Percentiles rank a stretch among this genome's conserved stretches.
Conservation (phyloP, 495 filamentous ascomycete species). For the Penicillium daleae region DNA sequence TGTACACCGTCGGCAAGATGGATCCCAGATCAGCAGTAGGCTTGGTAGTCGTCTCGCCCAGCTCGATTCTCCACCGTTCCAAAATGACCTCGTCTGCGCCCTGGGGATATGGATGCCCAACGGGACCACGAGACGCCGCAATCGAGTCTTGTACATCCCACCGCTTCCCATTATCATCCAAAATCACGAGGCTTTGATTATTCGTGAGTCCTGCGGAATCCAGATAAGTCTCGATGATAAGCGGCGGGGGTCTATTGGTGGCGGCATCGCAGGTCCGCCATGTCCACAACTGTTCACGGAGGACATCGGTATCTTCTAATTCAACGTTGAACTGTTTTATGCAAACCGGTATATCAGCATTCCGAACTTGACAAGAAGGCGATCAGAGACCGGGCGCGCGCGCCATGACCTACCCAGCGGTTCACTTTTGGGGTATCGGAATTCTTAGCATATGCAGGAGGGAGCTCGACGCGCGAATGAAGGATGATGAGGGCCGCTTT, state of each 20-base stretch:
- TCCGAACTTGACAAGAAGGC: background rate
- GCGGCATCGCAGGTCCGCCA: slow-evolving; percentile 81
- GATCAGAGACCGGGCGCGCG: background rate
- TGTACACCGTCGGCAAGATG: slow-evolving; percentile 87
- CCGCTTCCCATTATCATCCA: slow-evolving; percentile 85
- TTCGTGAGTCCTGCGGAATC: slow-evolving; percentile 78
- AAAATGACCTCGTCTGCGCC: slow-evolving; percentile 71
- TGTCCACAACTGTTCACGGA: slow-evolving; percentile 74
- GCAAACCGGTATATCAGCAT: slow-evolving; percentile 1
- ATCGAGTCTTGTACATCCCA: slow-evolving; percentile 91
- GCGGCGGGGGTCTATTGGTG: slow-evolving; percentile 76
- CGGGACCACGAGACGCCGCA: slow-evolving; percentile 56
- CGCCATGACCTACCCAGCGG: slow-evolving; percentile 79
- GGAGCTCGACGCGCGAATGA: slow-evolving; percentile 72
- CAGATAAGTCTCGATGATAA: slow-evolving; percentile 89
- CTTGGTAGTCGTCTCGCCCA: slow-evolving; percentile 62
- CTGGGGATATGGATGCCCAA: slow-evolving; percentile 34
- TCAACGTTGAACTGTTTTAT: slow-evolving; percentile 83
- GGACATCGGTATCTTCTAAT: slow-evolving; percentile 85
- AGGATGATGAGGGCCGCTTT: slow-evolving; percentile 88
- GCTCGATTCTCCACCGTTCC: slow-evolving; percentile 86
- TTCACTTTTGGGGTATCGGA: slow-evolving; percentile 69
- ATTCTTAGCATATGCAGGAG: slow-evolving; percentile 61
- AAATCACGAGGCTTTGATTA: slow-evolving; percentile 82
- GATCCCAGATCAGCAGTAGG: slow-evolving; percentile 65